Evolutionary conservation across 176 grass and related monocot species (phyloP).

Genomic region (Stipa capillata): DNA sequence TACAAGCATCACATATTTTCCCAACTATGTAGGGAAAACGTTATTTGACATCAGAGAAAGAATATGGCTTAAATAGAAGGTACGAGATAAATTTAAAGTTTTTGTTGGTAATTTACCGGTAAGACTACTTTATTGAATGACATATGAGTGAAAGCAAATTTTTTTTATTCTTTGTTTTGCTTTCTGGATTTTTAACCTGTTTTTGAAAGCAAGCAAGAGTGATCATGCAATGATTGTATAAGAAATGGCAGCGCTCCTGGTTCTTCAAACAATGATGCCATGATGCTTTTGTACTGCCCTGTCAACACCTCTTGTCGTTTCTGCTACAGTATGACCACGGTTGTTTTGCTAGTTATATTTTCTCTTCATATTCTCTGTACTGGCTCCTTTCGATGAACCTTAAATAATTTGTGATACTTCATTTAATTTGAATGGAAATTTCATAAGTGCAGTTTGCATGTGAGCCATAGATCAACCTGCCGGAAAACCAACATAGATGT

Average conservation of each 20-base stretch:
- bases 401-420: background rate
- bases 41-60: background rate
- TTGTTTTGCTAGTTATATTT: background rate
- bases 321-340: background rate
- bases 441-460: background rate
- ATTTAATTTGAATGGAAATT: background rate
- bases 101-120: background rate
- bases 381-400: background rate
- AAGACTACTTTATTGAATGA: background rate
- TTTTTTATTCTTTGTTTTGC: background rate
- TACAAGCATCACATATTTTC: constrained; percentile 1
- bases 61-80: background rate
- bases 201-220: too few relatives aligned
- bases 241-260: too few relatives aligned
- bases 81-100: background rate
- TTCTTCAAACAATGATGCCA: background rate
- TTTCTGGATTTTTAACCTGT: background rate
- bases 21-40: background rate
- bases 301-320: background rate
- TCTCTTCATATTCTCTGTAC: background rate
- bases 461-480: background rate
- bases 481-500: background rate
- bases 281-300: background rate
- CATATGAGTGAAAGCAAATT: background rate
- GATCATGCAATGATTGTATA: too few relatives aligned